phyloP scores from a whole-genome alignment of 1,284 basidiomycete genomes.

The Amylostereum chailletii region DNA sequence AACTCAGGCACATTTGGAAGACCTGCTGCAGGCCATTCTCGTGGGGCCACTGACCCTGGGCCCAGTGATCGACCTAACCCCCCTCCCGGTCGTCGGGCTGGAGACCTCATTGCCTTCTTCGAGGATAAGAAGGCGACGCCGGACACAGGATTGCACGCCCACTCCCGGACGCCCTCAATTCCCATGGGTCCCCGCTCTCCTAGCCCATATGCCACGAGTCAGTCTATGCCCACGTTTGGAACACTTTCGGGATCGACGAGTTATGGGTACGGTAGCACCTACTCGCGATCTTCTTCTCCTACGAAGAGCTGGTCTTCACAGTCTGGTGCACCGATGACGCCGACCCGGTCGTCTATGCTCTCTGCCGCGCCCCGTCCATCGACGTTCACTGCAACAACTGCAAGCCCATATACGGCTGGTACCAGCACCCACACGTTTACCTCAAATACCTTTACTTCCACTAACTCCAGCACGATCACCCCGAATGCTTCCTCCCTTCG shows the following conservation, averaged over 20 bases:
- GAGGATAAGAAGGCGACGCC: slow-evolving; percentile 41
- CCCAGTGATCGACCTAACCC: slow-evolving; percentile 23
- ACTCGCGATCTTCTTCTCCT: slow-evolving; percentile 36
- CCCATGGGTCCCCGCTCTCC: slow-evolving; percentile 42
- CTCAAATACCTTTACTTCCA: slow-evolving; percentile 22
- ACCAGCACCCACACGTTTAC: slow-evolving; percentile 17
- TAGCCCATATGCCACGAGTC: slow-evolving; percentile 41
- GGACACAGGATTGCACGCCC: slow-evolving; percentile 19
- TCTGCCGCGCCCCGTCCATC: slow-evolving; percentile 28
- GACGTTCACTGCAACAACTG: slow-evolving; percentile 14
- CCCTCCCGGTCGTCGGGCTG: slow-evolving; percentile 51
- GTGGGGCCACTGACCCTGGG: slow-evolving; percentile 23
- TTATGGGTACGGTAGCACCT: slow-evolving; percentile 21
- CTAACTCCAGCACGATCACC: slow-evolving; percentile 22
- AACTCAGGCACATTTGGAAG: slow-evolving; percentile 17
- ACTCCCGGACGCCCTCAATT: slow-evolving; percentile 35
- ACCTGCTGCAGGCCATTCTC: slow-evolving; percentile 14
- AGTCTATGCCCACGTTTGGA: slow-evolving; percentile 31
- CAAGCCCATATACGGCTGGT: slow-evolving; percentile 15
- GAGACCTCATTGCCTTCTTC: slow-evolving; percentile 66
- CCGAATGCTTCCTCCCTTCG: slow-evolving; percentile 30
- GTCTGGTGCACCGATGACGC: slow-evolving; percentile 18
- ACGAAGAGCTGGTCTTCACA: slow-evolving; percentile 30
- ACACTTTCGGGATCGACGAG: slow-evolving; percentile 16
- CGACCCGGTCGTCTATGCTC: slow-evolving; percentile 29